Evolutionary conservation across 2,329 filamentous ascomycete genomes (phyloP).

Genomic region (Arthrocladium fulminans): DNA sequence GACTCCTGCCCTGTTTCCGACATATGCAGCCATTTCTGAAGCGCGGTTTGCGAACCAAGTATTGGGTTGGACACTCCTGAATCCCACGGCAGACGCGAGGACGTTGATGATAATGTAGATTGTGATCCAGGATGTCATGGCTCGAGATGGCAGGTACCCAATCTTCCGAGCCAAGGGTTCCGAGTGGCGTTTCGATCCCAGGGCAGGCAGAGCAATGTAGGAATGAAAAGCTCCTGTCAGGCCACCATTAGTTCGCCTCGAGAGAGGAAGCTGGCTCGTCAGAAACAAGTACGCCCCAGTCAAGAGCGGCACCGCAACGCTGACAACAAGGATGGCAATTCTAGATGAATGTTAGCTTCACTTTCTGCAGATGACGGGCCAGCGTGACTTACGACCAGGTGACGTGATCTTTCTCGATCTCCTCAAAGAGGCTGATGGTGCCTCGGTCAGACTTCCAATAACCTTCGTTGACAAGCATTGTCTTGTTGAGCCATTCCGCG

Average conservation of each 20-base stretch:
- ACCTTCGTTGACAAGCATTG: constrained; percentile 25
- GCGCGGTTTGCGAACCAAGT: constrained; percentile 13
- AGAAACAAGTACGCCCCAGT: constrained; percentile 18
- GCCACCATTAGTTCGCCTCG: not conserved
- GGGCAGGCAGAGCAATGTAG: constrained; percentile 11
- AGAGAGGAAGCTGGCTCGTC: not conserved
- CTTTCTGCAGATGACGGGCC: not conserved
- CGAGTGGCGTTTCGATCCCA: constrained; percentile 13
- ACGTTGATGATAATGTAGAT: constrained; percentile 26
- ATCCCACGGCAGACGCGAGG: constrained; percentile 23
- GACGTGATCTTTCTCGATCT: constrained; percentile 25
- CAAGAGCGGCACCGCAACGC: constrained; percentile 18
- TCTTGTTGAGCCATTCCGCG: constrained; percentile 26
- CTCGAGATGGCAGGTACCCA: constrained; percentile 22
- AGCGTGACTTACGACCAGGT: constrained; percentile 25
- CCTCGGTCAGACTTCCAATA: constrained; percentile 25
- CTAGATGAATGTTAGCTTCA: not conserved
- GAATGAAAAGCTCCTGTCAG: not conserved
- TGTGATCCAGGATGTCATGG: constrained; percentile 25
- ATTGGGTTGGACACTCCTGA: constrained; percentile 21
- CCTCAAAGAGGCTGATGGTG: constrained; percentile 24
- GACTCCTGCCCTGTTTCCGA: constrained; percentile 16
- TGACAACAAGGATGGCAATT: constrained; percentile 12
- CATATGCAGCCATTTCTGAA: constrained; percentile 11
- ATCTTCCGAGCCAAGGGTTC: constrained; percentile 14